Evolutionary conservation across 192 early-diverging fungal genomes (phyloP), one percentile per base, ranked within the genome.

Genomic region (Paraglomus occultum): DNA sequence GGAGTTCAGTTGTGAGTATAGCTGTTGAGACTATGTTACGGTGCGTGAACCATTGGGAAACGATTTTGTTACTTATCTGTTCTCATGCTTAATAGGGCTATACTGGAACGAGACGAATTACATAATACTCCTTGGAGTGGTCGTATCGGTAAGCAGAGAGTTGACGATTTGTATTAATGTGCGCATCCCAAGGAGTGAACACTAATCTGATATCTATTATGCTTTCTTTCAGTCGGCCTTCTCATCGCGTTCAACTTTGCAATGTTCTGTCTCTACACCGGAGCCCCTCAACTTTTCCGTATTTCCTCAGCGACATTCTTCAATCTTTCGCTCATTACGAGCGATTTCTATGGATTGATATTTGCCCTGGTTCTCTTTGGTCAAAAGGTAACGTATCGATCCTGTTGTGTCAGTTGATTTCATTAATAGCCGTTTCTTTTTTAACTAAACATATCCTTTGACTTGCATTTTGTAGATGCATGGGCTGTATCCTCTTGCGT

Each of bases 301-400:
- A 49, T 86, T 57, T 82, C 86, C 61, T 89, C 87, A 43, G 90
- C 91, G 0, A 82, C 88, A 22, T 85, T 91, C 62, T 93, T 90
- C 77, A 93, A 93, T 68, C 67, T 93, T 63, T 88, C 87, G 31
- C 76, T 93, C 11, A 76, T 93, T 67, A 90, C 91, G 7, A 88
- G 86, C 67, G 90, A 93, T 74, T 91, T 93, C 65, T 93, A 91
- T 71, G 87, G 88, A 1, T 78, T 91, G 39, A 79, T 90, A 51
- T 91, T 93, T 83, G 87, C 86, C 42, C 74, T 88, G 50, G 85
- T 83, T 74, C 78, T 93, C 66, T 90, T 90, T 77, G 72, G 83
- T 40, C 77, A 86, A 65, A 76, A 47, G 54, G 86, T 90, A 63
- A n/a, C 80, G 73, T 51, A 43, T 43, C 17, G 11, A 38, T 12